Evolutionary conservation across 352 stramenopile species (phyloP).

Genomic region (Peronospora destructor): DNA sequence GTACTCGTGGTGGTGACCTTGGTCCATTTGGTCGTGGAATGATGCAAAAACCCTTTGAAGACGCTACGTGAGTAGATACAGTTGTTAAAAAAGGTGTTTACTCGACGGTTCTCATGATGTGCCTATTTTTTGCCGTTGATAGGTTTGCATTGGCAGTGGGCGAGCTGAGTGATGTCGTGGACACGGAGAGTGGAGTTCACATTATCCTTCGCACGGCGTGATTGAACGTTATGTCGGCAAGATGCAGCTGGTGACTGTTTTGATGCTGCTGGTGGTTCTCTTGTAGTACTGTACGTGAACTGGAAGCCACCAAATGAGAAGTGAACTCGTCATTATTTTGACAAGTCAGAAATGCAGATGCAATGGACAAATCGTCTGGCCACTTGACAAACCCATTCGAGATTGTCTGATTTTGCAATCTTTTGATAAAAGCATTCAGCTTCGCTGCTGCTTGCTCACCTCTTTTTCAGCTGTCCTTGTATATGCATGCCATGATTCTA

Average conservation of each 20-base stretch:
- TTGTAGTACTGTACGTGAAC: neutral
- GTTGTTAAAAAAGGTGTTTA: neutral
- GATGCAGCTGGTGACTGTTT: neutral
- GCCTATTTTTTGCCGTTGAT: neutral
- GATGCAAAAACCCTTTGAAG: slow-evolving; percentile 91
- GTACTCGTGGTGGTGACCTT: slow-evolving; percentile 84
- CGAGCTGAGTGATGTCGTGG: slow-evolving; percentile 91
- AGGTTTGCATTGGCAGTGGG: slow-evolving; percentile 88
- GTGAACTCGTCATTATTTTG: no score
- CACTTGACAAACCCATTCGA: no score
- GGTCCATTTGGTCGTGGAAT: slow-evolving; percentile 81
- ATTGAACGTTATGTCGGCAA: slow-evolving; percentile 5
- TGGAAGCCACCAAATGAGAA: no score
- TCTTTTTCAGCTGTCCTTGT: no score
- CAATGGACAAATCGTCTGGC: no score
- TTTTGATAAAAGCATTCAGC: no score
- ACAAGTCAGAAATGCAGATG: no score
- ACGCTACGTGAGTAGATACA: slow-evolving; percentile 51
- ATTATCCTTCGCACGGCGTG: slow-evolving; percentile 92
- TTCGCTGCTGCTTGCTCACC: no score
- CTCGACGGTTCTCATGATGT: neutral
- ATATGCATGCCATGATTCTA: no score
- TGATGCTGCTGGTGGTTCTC: neutral
- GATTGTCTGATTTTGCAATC: no score
- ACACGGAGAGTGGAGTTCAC: slow-evolving; percentile 94